phyloP scores from a whole-genome alignment of 305 asterid species.

The Euphrasia arctica region DNA sequence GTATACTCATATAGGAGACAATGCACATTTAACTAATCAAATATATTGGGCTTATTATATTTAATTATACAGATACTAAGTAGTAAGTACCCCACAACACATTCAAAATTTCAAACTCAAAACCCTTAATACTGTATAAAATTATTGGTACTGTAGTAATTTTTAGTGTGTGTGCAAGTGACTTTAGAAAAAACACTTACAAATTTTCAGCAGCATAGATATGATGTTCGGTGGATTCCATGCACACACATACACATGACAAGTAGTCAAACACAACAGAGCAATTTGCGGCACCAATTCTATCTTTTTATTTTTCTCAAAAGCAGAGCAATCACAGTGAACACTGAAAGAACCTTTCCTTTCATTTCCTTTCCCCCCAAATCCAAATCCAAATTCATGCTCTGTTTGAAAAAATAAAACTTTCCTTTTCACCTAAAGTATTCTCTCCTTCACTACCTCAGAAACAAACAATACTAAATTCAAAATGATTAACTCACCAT shows the following conservation, averaged over 20 bases:
- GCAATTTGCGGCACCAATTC: neutral
- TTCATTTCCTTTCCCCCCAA: neutral
- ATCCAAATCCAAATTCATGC: no score
- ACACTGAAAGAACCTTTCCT: neutral
- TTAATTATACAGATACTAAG: no score
- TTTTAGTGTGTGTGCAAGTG: neutral
- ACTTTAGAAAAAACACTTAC: neutral
- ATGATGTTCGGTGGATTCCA: neutral
- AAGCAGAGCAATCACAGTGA: neutral
- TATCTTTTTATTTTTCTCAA: neutral
- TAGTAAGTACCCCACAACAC: no score
- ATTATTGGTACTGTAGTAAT: no score
- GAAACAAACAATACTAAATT: neutral
- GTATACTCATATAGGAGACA: no score
- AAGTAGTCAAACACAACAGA: neutral
- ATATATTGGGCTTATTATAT: no score
- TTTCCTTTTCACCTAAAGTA: no score
- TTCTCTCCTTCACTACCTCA: neutral
- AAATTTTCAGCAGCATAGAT: neutral
- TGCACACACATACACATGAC: neutral
- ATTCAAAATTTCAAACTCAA: no score
- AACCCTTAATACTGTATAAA: no score
- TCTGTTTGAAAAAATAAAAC: neutral
- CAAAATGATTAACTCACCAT: constrained; percentile 6
- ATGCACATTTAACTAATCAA: no score